A percentile compares a stretch with the other conserved stretches of the same genome.
Conservation (phyloP, 371 early-diverging fungal genomes). For the Gilbertella persicaria region DNA sequence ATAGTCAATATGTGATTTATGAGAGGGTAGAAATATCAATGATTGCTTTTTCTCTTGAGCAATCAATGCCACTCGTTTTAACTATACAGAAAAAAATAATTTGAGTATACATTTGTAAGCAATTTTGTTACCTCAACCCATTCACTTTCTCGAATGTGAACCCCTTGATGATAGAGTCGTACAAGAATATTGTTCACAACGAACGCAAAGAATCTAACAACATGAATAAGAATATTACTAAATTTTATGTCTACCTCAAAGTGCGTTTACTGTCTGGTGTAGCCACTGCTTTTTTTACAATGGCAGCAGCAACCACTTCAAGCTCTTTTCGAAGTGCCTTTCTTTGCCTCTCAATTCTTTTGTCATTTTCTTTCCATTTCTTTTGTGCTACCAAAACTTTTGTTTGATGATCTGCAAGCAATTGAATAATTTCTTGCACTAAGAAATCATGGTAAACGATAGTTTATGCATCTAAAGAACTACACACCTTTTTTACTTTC, state of each 20-base stretch:
- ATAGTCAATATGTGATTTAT: slow-evolving; percentile 92
- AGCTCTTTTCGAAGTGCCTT: slow-evolving; percentile 53
- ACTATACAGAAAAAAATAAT: slow-evolving; percentile 27
- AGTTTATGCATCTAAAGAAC: not conserved
- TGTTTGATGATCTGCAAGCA: slow-evolving; percentile 50
- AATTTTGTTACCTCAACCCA: slow-evolving; percentile 62
- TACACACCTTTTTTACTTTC: slow-evolving; percentile 48
- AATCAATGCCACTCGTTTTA: slow-evolving; percentile 63
- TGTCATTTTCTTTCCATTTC: slow-evolving; percentile 23
- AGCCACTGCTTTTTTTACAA: slow-evolving; percentile 70
- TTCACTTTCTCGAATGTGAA: slow-evolving; percentile 83
- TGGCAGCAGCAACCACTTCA: slow-evolving; percentile 56
- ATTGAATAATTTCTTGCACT: slow-evolving; percentile 49
- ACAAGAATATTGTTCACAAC: slow-evolving; percentile 74
- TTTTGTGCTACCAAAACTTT: slow-evolving; percentile 35
- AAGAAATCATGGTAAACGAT: not conserved
- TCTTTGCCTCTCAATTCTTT: slow-evolving; percentile 30
- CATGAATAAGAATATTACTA: slow-evolving; percentile 3
- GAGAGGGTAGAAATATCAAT: slow-evolving; percentile 81
- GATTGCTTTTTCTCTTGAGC: slow-evolving; percentile 74
- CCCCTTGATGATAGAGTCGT: slow-evolving; percentile 81
- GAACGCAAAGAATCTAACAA: slow-evolving; percentile 67
- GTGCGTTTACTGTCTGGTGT: slow-evolving; percentile 67
- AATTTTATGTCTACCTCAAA: slow-evolving; percentile 48
- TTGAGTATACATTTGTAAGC: not conserved